Conservation (phyloP, 2,329 filamentous ascomycete genomes). For the Triangularia verruculosa region DNA sequence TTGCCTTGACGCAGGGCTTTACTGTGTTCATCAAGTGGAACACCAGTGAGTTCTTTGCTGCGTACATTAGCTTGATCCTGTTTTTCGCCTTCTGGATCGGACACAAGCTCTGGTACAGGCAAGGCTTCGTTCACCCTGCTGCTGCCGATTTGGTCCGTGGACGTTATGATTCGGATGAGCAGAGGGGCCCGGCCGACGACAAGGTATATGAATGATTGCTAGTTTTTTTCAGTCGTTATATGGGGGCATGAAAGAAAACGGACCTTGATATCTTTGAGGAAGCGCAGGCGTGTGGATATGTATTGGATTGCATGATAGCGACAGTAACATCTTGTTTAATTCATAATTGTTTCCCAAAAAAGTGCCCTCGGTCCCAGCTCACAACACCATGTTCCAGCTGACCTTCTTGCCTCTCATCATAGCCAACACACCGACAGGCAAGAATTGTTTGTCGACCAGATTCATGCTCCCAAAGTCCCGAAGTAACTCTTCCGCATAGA, state of each 20-base stretch:
- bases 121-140: conserved; percentile 28
- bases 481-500: conserved; percentile 32
- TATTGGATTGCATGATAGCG: conserved; percentile 10
- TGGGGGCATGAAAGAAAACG: neutral
- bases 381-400: conserved; percentile 41
- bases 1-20: conserved; percentile 67
- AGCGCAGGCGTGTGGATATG: conserved; percentile 3
- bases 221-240: neutral
- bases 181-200: conserved; percentile 11
- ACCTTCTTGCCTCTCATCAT: conserved; percentile 41
- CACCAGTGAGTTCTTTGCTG: conserved; percentile 59
- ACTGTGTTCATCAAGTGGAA: conserved; percentile 64
- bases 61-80: conserved; percentile 63
- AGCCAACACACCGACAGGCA: conserved; percentile 38
- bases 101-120: conserved; percentile 53
- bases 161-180: conserved; percentile 18
- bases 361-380: neutral
- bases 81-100: conserved; percentile 58
- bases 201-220: conserved; percentile 12
- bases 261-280: neutral
- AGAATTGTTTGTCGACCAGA: conserved; percentile 39
- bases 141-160: conserved; percentile 28
- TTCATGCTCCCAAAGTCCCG: conserved; percentile 36
- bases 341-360: neutral
- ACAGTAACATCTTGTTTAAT: conserved; percentile 10